Evolutionary conservation across 768 basidiomycete species (phyloP), one percentile per base, ranked within the genome.

Genomic region (Podaxis sp.): DNA sequence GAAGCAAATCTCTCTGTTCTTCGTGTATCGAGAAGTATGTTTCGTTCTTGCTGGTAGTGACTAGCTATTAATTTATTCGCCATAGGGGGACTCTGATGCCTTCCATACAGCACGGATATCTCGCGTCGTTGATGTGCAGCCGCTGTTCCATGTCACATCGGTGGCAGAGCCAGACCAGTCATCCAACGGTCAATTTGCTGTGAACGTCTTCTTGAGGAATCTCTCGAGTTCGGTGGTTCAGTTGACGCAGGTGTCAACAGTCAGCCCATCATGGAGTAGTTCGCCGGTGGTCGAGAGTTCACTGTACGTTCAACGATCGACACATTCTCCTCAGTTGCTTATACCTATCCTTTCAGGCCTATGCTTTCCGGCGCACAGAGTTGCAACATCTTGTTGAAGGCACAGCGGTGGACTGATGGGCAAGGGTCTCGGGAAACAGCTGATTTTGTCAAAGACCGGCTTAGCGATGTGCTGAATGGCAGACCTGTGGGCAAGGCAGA

Each of bases 251-350:
- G 67, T 95, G 6, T 82, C 81, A 3, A 80, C 84, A 28, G 65
- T 93, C 55, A 93, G 93, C 66, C 84, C 91, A 0, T 75, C 77
- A 4, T 95, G 94, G 94, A 72, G 73, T 46, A 87, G 84, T 64
- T 71, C 72, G 1, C 68, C 81, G 6, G 58, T 82, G n/a, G 66
- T 73, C 2, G 71, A 76, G 10, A 65, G 70, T 15, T 65, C 71
- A 20, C 69, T 76, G 87, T 89, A 66, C 72, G 89, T 77, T 54
- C 12, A 38, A 46, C 44, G 15, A 22, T 70, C 57, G 50, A 68
- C 46, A 24, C 46, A 54, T 41, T 48, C 33, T 50, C 22, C 48
- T 58, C 33, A 33, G n/a, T 49, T 71, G 33, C 49, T 56, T 15
- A 53, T 30, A 33, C 8, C 49, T 33, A 26, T 26, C 41, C 8